Base-by-base conservation (phyloP, 2,329 filamentous ascomycete species). In the Sporothrix humicola region DNA sequence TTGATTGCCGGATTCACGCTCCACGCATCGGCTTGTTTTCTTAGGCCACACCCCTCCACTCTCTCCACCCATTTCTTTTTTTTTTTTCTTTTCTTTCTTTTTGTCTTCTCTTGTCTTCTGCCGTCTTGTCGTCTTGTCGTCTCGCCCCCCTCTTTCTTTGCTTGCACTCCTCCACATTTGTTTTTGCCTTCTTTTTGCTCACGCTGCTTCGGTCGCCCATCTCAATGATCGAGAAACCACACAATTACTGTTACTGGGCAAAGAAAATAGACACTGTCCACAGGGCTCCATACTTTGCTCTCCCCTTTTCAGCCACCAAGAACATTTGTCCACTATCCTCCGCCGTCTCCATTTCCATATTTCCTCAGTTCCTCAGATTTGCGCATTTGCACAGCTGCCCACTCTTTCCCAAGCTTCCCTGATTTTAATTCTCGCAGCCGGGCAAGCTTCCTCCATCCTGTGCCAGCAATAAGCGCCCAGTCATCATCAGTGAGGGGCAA, bases 71-170 rank as follows among this genome's bases (percentile, higher is more conserved):
- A 23, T 37, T 37, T 42, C 48, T 59, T 44, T 37, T 3, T 56
- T 3, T 56, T n/a, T 54, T n/a, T 46, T 56, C 26, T 48, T 59
- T 3, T 58, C 13, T n/a, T 70, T 75, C 37, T 74, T 20, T 20
- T 54, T 20, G 15, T 61, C 46, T 31, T n/a, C 17, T 61, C 13
- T 44, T 54, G 17, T 46, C 20, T 56, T 44, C 13, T 26, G 23
- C 3, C 23, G 23, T 20, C 31, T 42, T 44, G 31, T 59, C 7
- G 31, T 59, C 7, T n/a, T 71, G 74, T 46, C 74, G n/a, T 20
- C 20, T 20, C 9, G 20, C 42, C 26, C 48, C 48, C 26, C n/a
- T 37, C 46, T 52, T 37, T 23, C 46, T n/a, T 50, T 59, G 68
- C 31, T 59, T 13, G 52, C 7, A 65, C 52, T 73, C 66, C 20